phyloP scores from a whole-genome alignment of 139 green algal species.

The Diplosphaera chodatii region DNA sequence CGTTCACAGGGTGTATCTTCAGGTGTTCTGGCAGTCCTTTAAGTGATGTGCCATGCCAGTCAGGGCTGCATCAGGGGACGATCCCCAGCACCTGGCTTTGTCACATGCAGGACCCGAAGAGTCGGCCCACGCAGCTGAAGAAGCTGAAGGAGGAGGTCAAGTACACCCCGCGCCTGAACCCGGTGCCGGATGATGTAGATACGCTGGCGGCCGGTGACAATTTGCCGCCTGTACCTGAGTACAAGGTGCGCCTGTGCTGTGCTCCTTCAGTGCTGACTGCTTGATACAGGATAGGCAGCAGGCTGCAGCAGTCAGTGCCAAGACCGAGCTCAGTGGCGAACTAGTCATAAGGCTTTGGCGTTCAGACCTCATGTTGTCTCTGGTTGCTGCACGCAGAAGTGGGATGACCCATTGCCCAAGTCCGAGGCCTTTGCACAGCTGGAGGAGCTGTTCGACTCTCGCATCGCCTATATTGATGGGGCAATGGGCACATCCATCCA shows the following conservation, averaged over 20 bases:
- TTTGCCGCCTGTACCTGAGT: conserved; percentile 44
- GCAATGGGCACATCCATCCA: conserved; percentile 94
- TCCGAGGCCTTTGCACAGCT: conserved; percentile 63
- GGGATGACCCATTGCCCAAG: conserved; percentile 14
- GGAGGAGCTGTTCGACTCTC: conserved; percentile 72
- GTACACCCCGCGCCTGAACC: conserved; percentile 41
- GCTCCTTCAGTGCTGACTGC: too few species aligned
- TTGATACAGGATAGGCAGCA: too few species aligned
- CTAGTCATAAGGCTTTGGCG: too few species aligned
- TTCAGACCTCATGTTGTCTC: too few species aligned
- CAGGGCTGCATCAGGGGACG: too few species aligned
- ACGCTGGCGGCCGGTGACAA: conserved; percentile 29
- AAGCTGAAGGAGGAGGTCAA: conserved; percentile 24
- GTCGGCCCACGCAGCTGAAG: conserved; percentile 72
- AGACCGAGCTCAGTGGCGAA: too few species aligned
- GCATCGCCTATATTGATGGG: conserved; percentile 94
- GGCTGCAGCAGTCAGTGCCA: too few species aligned
- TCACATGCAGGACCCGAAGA: conserved; percentile 74
- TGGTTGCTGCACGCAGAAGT: not conserved
- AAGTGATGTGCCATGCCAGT: too few species aligned
- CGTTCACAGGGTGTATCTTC: too few species aligned
- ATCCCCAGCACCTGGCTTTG: not conserved
- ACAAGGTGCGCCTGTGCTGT: conserved; percentile 16
- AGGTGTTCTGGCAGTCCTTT: too few species aligned
- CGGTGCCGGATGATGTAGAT: conserved; percentile 38